phyloP scores from a whole-genome alignment of 306 rosid species.

The Vigna trinervia region DNA sequence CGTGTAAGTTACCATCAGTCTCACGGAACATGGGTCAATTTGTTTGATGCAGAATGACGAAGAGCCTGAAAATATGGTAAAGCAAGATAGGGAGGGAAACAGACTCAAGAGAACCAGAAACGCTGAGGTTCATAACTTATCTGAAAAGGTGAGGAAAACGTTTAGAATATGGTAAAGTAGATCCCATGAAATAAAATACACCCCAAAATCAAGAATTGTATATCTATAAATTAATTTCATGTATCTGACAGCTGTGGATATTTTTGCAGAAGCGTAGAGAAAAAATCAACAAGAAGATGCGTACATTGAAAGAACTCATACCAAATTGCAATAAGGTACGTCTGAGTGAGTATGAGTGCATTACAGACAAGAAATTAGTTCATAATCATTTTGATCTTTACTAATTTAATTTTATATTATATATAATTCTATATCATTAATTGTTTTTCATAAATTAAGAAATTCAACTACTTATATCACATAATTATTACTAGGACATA shows the following conservation, averaged over 20 bases:
- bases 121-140: conserved; percentile 42
- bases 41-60: conserved; percentile 53
- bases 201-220: neutral
- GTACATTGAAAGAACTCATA: conserved; percentile 56
- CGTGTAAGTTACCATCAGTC: neutral
- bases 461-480: neutral
- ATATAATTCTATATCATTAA: too few relatives aligned
- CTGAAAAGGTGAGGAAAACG: conserved; percentile 56
- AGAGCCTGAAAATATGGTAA: conserved; percentile 39
- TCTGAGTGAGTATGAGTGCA: neutral
- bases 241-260: conserved; percentile 1
- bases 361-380: neutral
- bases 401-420: too few relatives aligned
- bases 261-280: conserved; percentile 62
- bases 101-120: conserved; percentile 49
- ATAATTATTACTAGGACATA: neutral
- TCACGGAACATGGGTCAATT: conserved; percentile 13
- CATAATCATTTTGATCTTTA: neutral
- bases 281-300: conserved; percentile 59
- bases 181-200: neutral
- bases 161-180: neutral
- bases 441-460: neutral
- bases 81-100: conserved; percentile 33
- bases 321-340: conserved; percentile 64
- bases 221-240: neutral